Conservation (phyloP, 768 basidiomycete genomes). For the Xanthoconium purpureum region DNA sequence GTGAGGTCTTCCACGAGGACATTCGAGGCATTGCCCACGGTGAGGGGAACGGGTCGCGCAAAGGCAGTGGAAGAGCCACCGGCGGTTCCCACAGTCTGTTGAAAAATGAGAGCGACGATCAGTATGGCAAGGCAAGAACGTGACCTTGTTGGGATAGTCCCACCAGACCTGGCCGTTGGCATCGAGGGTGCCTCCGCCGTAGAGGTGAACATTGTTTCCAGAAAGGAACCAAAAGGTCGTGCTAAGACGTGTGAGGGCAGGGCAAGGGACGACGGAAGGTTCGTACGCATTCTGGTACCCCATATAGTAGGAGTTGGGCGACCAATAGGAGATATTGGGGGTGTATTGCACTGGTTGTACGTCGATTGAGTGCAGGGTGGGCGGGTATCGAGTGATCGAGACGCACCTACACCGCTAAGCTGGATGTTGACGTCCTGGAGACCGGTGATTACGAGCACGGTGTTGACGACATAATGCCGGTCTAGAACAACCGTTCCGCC, state of each 20-base stretch:
- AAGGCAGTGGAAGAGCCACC: slow-evolving; percentile 43
- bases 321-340: slow-evolving; percentile 43
- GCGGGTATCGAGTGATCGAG: slow-evolving; percentile 8
- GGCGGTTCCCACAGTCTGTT: slow-evolving; percentile 36
- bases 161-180: slow-evolving; percentile 47
- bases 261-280: not conserved
- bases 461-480: slow-evolving; percentile 37
- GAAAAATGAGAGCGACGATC: not conserved
- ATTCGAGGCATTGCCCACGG: slow-evolving; percentile 41
- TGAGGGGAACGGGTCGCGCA: slow-evolving; percentile 43
- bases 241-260: slow-evolving; percentile 13
- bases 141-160: slow-evolving; percentile 28
- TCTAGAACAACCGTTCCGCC: slow-evolving; percentile 33
- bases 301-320: slow-evolving; percentile 37
- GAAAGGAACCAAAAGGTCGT: slow-evolving; percentile 42
- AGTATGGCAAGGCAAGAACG: slow-evolving; percentile 4
- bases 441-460: slow-evolving; percentile 37
- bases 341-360: slow-evolving; percentile 31
- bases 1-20: slow-evolving; percentile 40
- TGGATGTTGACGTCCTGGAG: slow-evolving; percentile 39
- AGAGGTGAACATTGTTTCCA: slow-evolving; percentile 35
- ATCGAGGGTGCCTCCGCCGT: slow-evolving; percentile 44
- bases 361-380: not conserved
- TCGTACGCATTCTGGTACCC: slow-evolving; percentile 43
- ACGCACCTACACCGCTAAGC: slow-evolving; percentile 36